phyloP scores from a whole-genome alignment of 768 basidiomycete genomes.

The Lepiota venenata region DNA sequence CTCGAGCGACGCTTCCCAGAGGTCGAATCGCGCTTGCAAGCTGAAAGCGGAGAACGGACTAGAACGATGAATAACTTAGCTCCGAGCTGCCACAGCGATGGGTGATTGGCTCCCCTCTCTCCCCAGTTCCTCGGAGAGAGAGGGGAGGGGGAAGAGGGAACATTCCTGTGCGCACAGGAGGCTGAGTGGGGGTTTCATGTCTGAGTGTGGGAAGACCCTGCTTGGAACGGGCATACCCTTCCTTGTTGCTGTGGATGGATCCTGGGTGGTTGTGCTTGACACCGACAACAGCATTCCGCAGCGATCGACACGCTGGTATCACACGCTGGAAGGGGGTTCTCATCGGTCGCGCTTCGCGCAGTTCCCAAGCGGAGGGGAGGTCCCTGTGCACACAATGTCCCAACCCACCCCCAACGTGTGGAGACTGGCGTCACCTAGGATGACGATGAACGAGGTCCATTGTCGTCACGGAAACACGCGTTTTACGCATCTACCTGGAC shows the following conservation, averaged over 20 bases:
- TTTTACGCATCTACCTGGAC: not conserved
- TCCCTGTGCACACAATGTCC: not conserved
- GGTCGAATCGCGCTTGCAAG: too few relatives aligned
- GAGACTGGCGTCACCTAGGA: not conserved
- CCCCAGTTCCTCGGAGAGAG: not conserved
- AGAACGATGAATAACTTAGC: too few relatives aligned
- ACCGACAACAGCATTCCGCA: slow-evolving; percentile 1
- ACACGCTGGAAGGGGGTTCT: not conserved
- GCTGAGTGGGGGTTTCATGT: slow-evolving; percentile 1
- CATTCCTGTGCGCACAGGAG: not conserved
- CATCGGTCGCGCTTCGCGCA: not conserved
- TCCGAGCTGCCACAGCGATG: not conserved
- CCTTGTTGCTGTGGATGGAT: not conserved
- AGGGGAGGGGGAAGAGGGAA: too few relatives aligned
- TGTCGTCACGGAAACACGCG: slow-evolving; percentile 10
- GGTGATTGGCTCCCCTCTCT: not conserved
- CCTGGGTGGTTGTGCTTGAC: not conserved
- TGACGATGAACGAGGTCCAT: not conserved
- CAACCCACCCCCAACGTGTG: not conserved
- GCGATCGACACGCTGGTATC: not conserved
- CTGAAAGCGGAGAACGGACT: too few relatives aligned
- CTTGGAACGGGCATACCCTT: not conserved
- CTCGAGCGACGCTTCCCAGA: too few relatives aligned
- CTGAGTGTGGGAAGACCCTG: not conserved
- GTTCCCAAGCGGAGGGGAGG: not conserved